phyloP scores from a whole-genome alignment of 2,329 filamentous ascomycete species.

The Emmonsiellopsis sp. region DNA sequence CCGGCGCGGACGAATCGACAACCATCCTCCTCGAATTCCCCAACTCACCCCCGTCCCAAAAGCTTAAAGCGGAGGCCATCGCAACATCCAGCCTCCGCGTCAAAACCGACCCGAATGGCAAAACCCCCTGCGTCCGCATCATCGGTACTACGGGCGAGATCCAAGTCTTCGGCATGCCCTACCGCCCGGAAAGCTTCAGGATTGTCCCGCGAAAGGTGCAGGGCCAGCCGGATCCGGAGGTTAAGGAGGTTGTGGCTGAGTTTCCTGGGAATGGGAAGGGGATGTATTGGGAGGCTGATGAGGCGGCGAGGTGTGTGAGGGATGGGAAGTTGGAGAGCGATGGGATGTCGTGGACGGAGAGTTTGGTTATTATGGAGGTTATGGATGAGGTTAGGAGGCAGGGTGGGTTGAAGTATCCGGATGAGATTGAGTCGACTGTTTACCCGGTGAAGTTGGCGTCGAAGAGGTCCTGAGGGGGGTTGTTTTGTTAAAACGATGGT shows the following conservation, averaged over 20 bases:
- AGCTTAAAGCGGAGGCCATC: constrained; percentile 57
- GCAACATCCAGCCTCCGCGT: constrained; percentile 58
- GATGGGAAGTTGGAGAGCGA: constrained; percentile 70
- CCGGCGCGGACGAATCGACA: constrained; percentile 70
- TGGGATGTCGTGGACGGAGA: constrained; percentile 63
- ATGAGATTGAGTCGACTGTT: constrained; percentile 54
- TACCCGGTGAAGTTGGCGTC: constrained; percentile 37
- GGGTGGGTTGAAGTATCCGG: constrained; percentile 52
- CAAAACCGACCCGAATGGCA: constrained; percentile 51
- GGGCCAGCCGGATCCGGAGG: constrained; percentile 34
- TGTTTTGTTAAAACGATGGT: too few species aligned
- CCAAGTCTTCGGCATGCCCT: constrained; percentile 65
- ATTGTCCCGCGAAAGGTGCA: constrained; percentile 47
- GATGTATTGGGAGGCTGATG: constrained; percentile 85
- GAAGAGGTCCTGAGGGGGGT: not conserved
- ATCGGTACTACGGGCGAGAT: constrained; percentile 76
- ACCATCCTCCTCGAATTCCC: constrained; percentile 71
- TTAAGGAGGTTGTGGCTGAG: constrained; percentile 26
- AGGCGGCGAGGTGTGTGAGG: constrained; percentile 62
- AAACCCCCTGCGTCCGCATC: constrained; percentile 63
- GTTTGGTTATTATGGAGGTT: constrained; percentile 72
- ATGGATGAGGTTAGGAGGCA: constrained; percentile 62
- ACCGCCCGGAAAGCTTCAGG: constrained; percentile 55
- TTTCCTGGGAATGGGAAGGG: constrained; percentile 59
- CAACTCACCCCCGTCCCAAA: constrained; percentile 36